Conservation (phyloP, 1,284 basidiomycete genomes). For the Fistulina hepatica region DNA sequence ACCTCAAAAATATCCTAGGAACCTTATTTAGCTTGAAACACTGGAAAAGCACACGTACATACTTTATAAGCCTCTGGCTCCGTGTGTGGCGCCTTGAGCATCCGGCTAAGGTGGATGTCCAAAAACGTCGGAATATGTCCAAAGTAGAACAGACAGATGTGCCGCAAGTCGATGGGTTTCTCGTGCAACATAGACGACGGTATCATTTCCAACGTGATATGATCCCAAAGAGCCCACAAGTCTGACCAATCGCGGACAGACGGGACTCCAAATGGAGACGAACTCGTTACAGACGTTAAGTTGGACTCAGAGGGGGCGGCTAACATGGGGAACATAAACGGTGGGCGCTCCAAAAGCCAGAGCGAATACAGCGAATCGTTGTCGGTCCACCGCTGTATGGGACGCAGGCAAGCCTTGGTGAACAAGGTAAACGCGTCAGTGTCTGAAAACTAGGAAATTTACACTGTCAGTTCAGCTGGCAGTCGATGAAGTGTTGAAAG, state of each 20-base stretch:
- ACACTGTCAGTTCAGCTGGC: slow-evolving; percentile 5
- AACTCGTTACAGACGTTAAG: neutral
- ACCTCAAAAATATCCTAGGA: neutral
- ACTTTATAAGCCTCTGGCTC: slow-evolving; percentile 78
- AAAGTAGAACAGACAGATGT: slow-evolving; percentile 46
- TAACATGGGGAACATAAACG: slow-evolving; percentile 63
- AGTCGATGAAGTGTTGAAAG: neutral
- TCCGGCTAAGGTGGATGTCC: slow-evolving; percentile 81
- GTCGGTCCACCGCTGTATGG: slow-evolving; percentile 83
- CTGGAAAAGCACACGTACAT: slow-evolving; percentile 32
- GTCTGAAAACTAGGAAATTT: slow-evolving; percentile 62
- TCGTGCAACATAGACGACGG: slow-evolving; percentile 76
- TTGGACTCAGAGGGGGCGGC: slow-evolving; percentile 23
- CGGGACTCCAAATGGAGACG: slow-evolving; percentile 58
- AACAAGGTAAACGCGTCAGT: slow-evolving; percentile 69
- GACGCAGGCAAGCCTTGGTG: slow-evolving; percentile 66
- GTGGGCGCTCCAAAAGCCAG: slow-evolving; percentile 85
- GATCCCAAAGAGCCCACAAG: slow-evolving; percentile 88
- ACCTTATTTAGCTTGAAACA: neutral
- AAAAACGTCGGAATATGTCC: slow-evolving; percentile 88
- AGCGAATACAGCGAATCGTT: slow-evolving; percentile 67
- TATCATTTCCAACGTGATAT: slow-evolving; percentile 82
- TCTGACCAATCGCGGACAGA: slow-evolving; percentile 69
- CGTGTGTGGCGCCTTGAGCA: slow-evolving; percentile 70
- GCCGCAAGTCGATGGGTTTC: slow-evolving; percentile 81